These are phyloP conservation scores for Naumovozyma baii DNA, from an alignment of 805 yeast genomes.

Conservation along the genomic window DNA sequence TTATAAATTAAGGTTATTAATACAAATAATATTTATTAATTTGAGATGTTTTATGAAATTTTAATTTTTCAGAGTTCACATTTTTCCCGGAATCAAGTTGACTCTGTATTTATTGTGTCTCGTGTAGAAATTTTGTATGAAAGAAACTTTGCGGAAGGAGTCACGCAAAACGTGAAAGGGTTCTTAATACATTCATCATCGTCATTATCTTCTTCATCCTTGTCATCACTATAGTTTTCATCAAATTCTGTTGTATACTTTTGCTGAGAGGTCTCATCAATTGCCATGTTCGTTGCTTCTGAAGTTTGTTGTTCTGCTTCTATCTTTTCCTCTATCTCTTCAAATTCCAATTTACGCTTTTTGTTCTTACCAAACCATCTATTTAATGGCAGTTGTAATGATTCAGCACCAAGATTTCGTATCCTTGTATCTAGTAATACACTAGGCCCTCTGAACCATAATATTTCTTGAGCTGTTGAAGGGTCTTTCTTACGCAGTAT, in stretches of 20 bases:
- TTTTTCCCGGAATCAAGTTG: constrained; percentile 5
- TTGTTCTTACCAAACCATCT: constrained; percentile 18
- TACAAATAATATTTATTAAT: no score
- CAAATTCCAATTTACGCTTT: constrained; percentile 20
- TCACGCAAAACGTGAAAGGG: constrained; percentile 23
- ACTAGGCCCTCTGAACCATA: constrained; percentile 69
- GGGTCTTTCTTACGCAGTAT: constrained; percentile 10
- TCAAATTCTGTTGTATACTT: background rate
- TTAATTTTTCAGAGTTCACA: background rate
- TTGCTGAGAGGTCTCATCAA: constrained; percentile 1
- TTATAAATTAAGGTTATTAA: no score
- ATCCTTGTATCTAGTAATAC: constrained; percentile 36
- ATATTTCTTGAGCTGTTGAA: constrained; percentile 31
- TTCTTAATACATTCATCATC: constrained; percentile 12
- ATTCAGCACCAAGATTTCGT: constrained; percentile 18
- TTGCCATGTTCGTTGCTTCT: background rate
- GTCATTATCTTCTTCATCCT: constrained; percentile 11
- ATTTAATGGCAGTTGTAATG: constrained; percentile 15
- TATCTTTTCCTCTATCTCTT: constrained; percentile 14
- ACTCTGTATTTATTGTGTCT: constrained; percentile 7
- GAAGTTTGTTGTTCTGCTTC: constrained; percentile 1
- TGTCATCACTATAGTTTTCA: constrained; percentile 5
- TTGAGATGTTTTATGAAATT: no score
- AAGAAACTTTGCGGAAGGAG: constrained; percentile 67
- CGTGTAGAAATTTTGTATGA: constrained; percentile 41